Percentiles rank a stretch among this genome's conserved stretches.
Evolutionary conservation across 2,329 filamentous ascomycete species (phyloP).

Genomic region (Orbilia brochopaga): DNA sequence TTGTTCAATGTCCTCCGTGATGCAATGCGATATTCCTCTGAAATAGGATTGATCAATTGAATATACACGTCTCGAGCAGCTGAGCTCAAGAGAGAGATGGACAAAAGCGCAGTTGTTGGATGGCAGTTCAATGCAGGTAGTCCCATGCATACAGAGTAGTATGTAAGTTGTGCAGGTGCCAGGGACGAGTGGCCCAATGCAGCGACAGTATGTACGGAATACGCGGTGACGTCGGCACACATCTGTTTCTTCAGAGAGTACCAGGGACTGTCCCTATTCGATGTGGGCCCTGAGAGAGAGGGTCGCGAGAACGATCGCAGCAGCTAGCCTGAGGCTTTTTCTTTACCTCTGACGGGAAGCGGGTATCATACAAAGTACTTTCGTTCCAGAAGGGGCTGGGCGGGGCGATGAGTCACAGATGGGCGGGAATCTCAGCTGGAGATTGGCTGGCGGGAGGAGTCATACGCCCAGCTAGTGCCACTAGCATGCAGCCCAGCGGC

Average conservation of each 20-base stretch:
- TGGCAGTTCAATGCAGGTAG: background rate
- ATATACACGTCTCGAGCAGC: background rate
- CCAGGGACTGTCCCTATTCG: too few species aligned
- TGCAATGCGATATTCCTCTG: background rate
- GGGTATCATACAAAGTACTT: too few species aligned
- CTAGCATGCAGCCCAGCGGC: background rate
- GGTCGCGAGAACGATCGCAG: too few species aligned
- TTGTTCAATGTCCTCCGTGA: background rate
- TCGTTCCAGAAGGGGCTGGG: too few species aligned
- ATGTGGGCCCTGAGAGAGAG: too few species aligned
- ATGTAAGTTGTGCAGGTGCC: background rate
- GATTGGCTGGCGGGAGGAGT: background rate
- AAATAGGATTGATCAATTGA: background rate
- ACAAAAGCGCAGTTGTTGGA: background rate
- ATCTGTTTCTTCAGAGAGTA: too few species aligned
- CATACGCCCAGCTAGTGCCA: background rate
- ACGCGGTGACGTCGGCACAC: background rate
- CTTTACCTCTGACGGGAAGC: too few species aligned
- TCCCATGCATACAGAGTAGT: too few species aligned
- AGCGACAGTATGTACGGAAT: too few species aligned
- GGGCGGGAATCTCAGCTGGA: background rate
- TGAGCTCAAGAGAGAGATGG: background rate
- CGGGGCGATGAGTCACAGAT: background rate
- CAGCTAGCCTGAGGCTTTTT: too few species aligned
- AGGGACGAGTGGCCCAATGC: background rate